Evolutionary conservation across 345 rosid genomes (phyloP).

Genomic region (Raphanus sativus): DNA sequence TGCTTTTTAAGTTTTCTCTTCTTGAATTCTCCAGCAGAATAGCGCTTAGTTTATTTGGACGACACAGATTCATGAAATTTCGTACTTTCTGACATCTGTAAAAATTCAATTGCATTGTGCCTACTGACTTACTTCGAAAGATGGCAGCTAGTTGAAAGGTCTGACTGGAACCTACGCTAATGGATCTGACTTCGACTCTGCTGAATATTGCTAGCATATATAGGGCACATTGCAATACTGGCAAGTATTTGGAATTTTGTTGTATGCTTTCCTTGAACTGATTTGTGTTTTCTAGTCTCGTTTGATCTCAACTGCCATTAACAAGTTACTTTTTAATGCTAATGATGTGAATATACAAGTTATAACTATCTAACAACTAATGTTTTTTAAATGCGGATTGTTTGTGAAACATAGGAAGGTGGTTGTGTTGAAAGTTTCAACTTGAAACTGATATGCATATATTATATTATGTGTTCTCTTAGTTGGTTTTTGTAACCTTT

Average conservation of each 20-base stretch:
- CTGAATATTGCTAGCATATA: conserved; percentile 41
- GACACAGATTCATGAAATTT: background rate
- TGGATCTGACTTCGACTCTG: conserved; percentile 37
- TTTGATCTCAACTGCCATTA: background rate
- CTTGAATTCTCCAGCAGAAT: no score
- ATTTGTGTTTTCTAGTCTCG: conserved; percentile 2
- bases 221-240: conserved; percentile 39
- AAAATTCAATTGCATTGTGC: conserved; percentile 15
- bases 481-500: conserved; percentile 13
- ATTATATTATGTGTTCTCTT: conserved; percentile 14
- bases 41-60: no score
- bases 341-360: conserved; percentile 6
- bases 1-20: no score
- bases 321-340: conserved; percentile 11
- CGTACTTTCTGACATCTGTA: conserved; percentile 26
- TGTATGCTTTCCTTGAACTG: conserved; percentile 26
- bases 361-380: conserved; percentile 24
- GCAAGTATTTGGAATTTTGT: conserved; percentile 34
- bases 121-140: conserved; percentile 39
- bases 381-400: conserved; percentile 18
- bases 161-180: conserved; percentile 39
- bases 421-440: conserved; percentile 1
- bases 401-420: background rate
- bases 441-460: conserved; percentile 12
- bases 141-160: conserved; percentile 41